A percentile compares a stretch with the other conserved stretches of the same genome.
phyloP scores from a whole-genome alignment of 805 yeast genomes.

The Lachancea cidri region DNA sequence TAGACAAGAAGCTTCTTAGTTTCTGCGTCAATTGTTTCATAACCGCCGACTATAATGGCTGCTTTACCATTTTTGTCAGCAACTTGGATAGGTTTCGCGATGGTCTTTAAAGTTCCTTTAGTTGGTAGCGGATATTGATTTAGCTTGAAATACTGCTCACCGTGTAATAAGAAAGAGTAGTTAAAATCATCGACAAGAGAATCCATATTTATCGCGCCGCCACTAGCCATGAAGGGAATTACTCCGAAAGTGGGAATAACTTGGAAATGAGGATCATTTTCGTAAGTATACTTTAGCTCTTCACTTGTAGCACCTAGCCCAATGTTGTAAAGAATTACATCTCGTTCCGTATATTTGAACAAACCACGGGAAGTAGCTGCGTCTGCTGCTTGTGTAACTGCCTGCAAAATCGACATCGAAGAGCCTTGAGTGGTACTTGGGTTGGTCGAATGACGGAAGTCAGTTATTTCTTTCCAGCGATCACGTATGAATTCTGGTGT shows the following conservation, averaged over 20 bases:
- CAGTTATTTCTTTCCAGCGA: slow-evolving; percentile 59
- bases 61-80: slow-evolving; percentile 85
- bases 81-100: slow-evolving; percentile 63
- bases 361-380: slow-evolving; percentile 37
- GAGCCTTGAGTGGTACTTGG: slow-evolving; percentile 61
- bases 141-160: slow-evolving; percentile 86
- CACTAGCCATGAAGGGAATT: slow-evolving; percentile 71
- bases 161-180: slow-evolving; percentile 86
- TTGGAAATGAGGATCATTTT: slow-evolving; percentile 70
- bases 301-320: slow-evolving; percentile 80
- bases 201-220: slow-evolving; percentile 51
- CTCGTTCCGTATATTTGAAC: slow-evolving; percentile 59
- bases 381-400: slow-evolving; percentile 45
- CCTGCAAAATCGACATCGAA: slow-evolving; percentile 67
- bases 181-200: slow-evolving; percentile 73
- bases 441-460: slow-evolving; percentile 54
- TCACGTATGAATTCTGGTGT: slow-evolving; percentile 69
- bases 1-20: slow-evolving; percentile 69
- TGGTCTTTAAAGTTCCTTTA: slow-evolving; percentile 56
- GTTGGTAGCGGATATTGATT: slow-evolving; percentile 75
- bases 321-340: slow-evolving; percentile 77
- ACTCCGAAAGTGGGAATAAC: slow-evolving; percentile 89
- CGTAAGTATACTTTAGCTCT: slow-evolving; percentile 77
- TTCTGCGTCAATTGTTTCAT: slow-evolving; percentile 58
- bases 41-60: slow-evolving; percentile 64